Evolutionary conservation across 2,329 filamentous ascomycete genomes (phyloP).

Genomic region (Tricladium varicosporioides): DNA sequence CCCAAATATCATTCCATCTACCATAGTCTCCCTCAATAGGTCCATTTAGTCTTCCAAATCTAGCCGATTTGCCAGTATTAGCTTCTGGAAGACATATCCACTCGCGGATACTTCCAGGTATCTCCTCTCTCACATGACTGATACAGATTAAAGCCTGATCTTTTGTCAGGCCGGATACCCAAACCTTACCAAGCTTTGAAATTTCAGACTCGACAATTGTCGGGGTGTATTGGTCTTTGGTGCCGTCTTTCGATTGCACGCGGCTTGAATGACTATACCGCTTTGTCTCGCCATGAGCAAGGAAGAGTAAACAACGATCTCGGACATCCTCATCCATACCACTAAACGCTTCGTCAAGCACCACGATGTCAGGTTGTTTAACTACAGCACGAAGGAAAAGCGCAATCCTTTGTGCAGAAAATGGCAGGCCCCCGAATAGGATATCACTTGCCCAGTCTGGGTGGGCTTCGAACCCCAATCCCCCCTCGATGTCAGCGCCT

Average conservation of each 20-base stretch:
- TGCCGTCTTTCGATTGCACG: constrained; percentile 2
- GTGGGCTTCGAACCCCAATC: neutral
- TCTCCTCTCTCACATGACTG: constrained; percentile 86
- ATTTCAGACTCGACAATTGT: constrained; percentile 46
- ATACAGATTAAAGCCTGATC: constrained; percentile 87
- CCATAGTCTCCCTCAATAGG: constrained; percentile 55
- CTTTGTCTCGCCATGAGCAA: constrained; percentile 62
- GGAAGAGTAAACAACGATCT: constrained; percentile 84
- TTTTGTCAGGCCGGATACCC: constrained; percentile 60
- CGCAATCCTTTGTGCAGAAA: constrained; percentile 79
- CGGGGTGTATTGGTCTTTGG: neutral
- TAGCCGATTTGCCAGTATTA: constrained; percentile 57
- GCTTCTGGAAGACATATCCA: constrained; percentile 85
- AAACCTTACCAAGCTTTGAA: constrained; percentile 44
- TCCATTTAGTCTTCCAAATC: constrained; percentile 63
- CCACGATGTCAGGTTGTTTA: constrained; percentile 76
- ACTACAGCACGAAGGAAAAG: constrained; percentile 81
- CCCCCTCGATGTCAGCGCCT: neutral
- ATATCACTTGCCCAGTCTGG: constrained; percentile 64
- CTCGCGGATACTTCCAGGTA: constrained; percentile 77
- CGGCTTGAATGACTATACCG: constrained; percentile 29
- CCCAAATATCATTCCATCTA: constrained; percentile 68
- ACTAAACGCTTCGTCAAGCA: constrained; percentile 85
- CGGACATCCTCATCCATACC: constrained; percentile 79
- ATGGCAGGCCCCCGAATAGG: constrained; percentile 72